Percentiles rank a stretch among this genome's conserved stretches.
Conservation (phyloP, 2,329 filamentous ascomycete species). For the Neophaeococcomyces aloes region DNA sequence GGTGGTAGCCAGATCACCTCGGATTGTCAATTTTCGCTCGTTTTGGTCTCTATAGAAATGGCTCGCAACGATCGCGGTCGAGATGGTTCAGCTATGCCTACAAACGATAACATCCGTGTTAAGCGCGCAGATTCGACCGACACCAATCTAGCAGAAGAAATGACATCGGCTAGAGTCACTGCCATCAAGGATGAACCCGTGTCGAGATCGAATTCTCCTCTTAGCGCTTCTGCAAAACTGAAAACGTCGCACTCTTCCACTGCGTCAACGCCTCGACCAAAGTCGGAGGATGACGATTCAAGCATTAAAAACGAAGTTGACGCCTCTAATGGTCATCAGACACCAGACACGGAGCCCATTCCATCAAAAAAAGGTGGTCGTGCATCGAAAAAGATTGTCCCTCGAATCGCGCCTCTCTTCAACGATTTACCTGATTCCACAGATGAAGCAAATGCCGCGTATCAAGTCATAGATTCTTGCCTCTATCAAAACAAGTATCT, state of each 20-base stretch:
- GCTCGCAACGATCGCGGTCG: conserved; percentile 6
- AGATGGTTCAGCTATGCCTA: conserved; percentile 15
- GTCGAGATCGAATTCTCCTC: conserved; percentile 4
- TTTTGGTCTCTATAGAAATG: conserved; percentile 1
- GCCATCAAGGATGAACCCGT: conserved; percentile 10
- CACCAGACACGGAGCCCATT: conserved; percentile 53
- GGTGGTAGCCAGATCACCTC: background rate
- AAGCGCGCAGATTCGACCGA: conserved; percentile 17
- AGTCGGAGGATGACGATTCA: conserved; percentile 10
- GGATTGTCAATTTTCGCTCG: background rate
- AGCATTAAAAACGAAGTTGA: conserved; percentile 33
- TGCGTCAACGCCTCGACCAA: conserved; percentile 13
- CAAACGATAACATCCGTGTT: conserved; percentile 14
- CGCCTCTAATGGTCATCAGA: conserved; percentile 49
- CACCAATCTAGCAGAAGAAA: conserved; percentile 12
- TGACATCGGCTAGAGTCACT: conserved; percentile 13
- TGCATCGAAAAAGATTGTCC: conserved; percentile 57
- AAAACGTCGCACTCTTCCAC: conserved; percentile 19
- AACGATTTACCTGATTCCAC: conserved; percentile 68
- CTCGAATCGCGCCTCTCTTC: conserved; percentile 57
- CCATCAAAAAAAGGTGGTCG: conserved; percentile 64
- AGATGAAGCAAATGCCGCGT: conserved; percentile 60
- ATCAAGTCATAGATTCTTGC: conserved; percentile 73
- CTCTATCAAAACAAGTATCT: conserved; percentile 86
- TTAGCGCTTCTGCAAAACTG: conserved; percentile 8